A percentile compares a stretch with the other conserved stretches of the same genome.
Conservation (phyloP, 345 rosid species). For the Lepidium africanum region DNA sequence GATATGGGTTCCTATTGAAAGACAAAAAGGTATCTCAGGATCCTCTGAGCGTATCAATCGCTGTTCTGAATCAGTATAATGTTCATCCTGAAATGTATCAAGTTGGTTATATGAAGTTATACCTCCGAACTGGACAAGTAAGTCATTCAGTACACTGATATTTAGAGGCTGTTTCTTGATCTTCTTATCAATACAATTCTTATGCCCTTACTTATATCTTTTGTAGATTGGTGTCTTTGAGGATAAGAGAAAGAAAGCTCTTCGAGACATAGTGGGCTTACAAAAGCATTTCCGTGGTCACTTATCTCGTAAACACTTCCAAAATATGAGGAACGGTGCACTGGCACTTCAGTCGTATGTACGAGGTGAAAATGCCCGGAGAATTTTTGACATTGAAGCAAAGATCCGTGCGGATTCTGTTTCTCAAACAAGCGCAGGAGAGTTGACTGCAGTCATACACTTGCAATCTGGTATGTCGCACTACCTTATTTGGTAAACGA, state of each 20-base stretch:
- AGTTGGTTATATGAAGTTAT: conserved; percentile 82
- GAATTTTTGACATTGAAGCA: conserved; percentile 22
- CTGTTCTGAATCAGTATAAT: conserved; percentile 60
- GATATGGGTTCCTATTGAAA: conserved; percentile 65
- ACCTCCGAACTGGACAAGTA: conserved; percentile 83
- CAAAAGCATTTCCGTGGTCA: conserved; percentile 68
- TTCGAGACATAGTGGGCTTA: conserved; percentile 52
- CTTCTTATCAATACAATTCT: not conserved
- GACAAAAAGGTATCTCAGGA: conserved; percentile 45
- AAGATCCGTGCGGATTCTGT: conserved; percentile 26
- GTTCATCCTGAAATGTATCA: conserved; percentile 82
- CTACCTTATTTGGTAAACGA: not conserved
- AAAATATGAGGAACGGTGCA: conserved; percentile 46
- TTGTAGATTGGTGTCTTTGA: conserved; percentile 70
- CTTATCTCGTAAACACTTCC: conserved; percentile 44
- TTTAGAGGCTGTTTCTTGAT: not conserved
- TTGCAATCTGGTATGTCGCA: conserved; percentile 70
- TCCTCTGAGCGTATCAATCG: conserved; percentile 70
- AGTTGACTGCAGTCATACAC: conserved; percentile 41
- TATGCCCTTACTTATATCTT: not conserved
- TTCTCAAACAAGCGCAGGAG: conserved; percentile 30
- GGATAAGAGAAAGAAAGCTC: conserved; percentile 50
- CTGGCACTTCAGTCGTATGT: conserved; percentile 57
- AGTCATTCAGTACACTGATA: conserved; percentile 5
- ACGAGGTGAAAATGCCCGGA: conserved; percentile 62